These are phyloP conservation scores for Botrytis pseudocinerea DNA, from an alignment of 2,329 filamentous ascomycete genomes.

Conservation along the genomic window DNA sequence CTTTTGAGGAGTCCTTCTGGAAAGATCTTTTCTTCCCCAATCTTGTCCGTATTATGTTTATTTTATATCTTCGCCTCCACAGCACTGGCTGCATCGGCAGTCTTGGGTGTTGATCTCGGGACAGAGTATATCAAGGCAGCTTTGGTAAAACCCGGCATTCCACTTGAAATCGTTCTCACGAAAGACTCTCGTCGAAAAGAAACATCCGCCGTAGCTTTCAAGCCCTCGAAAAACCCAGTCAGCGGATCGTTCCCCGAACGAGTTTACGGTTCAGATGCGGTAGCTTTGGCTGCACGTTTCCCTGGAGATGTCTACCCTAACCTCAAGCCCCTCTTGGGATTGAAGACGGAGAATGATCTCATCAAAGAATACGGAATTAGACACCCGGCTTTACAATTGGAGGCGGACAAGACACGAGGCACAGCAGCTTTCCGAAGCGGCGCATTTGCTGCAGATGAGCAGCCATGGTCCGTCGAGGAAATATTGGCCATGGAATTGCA, in stretches of 20 bases:
- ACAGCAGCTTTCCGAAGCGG: slow-evolving; percentile 82
- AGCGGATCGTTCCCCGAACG: slow-evolving; percentile 78
- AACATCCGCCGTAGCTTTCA: slow-evolving; percentile 86
- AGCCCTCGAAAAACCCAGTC: slow-evolving; percentile 70
- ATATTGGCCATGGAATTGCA: slow-evolving; percentile 94
- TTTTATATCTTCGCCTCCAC: slow-evolving; percentile 41
- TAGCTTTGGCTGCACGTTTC: slow-evolving; percentile 83
- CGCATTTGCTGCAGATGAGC: slow-evolving; percentile 61
- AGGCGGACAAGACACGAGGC: slow-evolving; percentile 57
- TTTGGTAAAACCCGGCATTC: slow-evolving; percentile 93
- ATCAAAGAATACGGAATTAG: slow-evolving; percentile 70
- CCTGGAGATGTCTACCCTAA: slow-evolving; percentile 94
- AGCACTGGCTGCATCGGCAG: slow-evolving; percentile 57
- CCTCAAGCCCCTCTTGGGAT: slow-evolving; percentile 84
- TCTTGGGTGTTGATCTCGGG: slow-evolving; percentile 89
- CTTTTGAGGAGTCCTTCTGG: slow-evolving; percentile 25
- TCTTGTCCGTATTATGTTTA: slow-evolving; percentile 38
- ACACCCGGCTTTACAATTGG: slow-evolving; percentile 76
- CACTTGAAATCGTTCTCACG: slow-evolving; percentile 94
- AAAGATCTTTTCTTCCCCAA: slow-evolving; percentile 34
- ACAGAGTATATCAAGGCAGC: slow-evolving; percentile 97
- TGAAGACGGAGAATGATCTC: slow-evolving; percentile 60
- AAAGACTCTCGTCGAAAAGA: slow-evolving; percentile 99
- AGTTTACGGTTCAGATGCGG: slow-evolving; percentile 86
- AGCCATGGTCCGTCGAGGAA: slow-evolving; percentile 82